Evolutionary conservation across 1,284 basidiomycete species (phyloP).

Genomic region (Ustilago lituana): DNA sequence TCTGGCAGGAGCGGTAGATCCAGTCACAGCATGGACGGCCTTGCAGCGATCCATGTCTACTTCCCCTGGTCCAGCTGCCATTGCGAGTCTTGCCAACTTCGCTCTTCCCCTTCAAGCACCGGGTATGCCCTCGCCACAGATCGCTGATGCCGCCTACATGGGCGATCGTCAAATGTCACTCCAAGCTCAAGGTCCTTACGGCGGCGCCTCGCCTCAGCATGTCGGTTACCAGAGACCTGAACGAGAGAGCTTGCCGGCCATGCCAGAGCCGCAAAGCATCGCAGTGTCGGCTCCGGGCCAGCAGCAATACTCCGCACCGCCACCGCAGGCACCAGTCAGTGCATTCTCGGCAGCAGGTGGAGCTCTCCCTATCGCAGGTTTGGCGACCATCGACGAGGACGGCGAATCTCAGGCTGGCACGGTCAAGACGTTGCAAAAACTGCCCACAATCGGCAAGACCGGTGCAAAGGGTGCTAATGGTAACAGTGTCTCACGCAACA

Average conservation of each 20-base stretch:
- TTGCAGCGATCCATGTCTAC: conserved; percentile 43
- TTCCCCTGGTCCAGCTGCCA: conserved; percentile 23
- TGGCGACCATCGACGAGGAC: conserved; percentile 59
- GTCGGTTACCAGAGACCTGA: background rate
- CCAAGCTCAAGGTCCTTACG: conserved; percentile 12
- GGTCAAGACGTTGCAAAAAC: conserved; percentile 43
- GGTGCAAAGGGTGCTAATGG: conserved; percentile 25
- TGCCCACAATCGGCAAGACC: conserved; percentile 44
- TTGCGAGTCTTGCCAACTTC: conserved; percentile 11
- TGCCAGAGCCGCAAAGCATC: conserved; percentile 36
- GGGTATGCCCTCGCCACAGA: background rate
- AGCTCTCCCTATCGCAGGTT: conserved; percentile 30
- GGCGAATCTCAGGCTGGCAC: conserved; percentile 57
- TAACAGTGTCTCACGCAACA: conserved; percentile 50
- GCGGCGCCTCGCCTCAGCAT: conserved; percentile 10
- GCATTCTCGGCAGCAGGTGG: no score
- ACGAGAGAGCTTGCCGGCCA: conserved; percentile 17
- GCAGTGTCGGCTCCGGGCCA: background rate
- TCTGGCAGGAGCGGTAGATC: conserved; percentile 1
- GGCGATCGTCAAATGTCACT: conserved; percentile 17
- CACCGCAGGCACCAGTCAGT: conserved; percentile 22
- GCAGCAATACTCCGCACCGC: conserved; percentile 25
- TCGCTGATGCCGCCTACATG: background rate
- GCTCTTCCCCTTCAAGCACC: conserved; percentile 6
- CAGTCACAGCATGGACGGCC: conserved; percentile 24